Evolutionary conservation across 1,284 basidiomycete genomes (phyloP).

Genomic region (Limonomyces culmigenus): DNA sequence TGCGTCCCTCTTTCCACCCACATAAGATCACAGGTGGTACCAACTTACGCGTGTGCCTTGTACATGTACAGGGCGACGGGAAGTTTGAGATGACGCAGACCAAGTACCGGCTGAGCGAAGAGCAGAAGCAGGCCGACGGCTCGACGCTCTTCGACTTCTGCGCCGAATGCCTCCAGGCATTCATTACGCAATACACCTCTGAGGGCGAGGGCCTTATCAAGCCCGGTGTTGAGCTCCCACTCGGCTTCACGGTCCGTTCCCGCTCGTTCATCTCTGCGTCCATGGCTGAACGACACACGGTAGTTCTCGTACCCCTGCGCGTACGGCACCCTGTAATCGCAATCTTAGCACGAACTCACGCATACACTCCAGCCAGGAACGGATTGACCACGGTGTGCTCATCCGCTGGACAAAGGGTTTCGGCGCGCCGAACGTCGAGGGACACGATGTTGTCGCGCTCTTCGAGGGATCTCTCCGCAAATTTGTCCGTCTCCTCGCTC

Average conservation of each 20-base stretch:
- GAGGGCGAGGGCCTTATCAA: slow-evolving; percentile 39
- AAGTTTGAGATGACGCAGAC: slow-evolving; percentile 97
- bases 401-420: slow-evolving; percentile 99
- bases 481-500: slow-evolving; percentile 28
- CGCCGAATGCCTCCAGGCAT: slow-evolving; percentile 82
- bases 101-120: slow-evolving; percentile 93
- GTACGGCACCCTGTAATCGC: slow-evolving; percentile 23
- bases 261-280: not conserved
- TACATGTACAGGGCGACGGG: slow-evolving; percentile 79
- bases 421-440: slow-evolving; percentile 84
- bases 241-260: slow-evolving; percentile 82
- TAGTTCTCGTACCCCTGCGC: slow-evolving; percentile 89
- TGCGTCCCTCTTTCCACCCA: not conserved
- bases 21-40: slow-evolving; percentile 53
- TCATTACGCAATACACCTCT: slow-evolving; percentile 66
- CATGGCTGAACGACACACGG: too few relatives aligned
- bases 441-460: slow-evolving; percentile 85
- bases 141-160: slow-evolving; percentile 95
- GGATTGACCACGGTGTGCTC: slow-evolving; percentile 88
- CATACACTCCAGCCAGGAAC: slow-evolving; percentile 47
- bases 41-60: slow-evolving; percentile 94
- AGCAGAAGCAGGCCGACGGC: slow-evolving; percentile 97
- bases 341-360: not conserved
- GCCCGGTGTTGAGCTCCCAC: slow-evolving; percentile 58
- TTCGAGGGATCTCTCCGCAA: slow-evolving; percentile 72